Evolutionary conservation across 2,329 filamentous ascomycete genomes (phyloP), one percentile per base, ranked within the genome.

Genomic region (Knoxdaviesia capensis): DNA sequence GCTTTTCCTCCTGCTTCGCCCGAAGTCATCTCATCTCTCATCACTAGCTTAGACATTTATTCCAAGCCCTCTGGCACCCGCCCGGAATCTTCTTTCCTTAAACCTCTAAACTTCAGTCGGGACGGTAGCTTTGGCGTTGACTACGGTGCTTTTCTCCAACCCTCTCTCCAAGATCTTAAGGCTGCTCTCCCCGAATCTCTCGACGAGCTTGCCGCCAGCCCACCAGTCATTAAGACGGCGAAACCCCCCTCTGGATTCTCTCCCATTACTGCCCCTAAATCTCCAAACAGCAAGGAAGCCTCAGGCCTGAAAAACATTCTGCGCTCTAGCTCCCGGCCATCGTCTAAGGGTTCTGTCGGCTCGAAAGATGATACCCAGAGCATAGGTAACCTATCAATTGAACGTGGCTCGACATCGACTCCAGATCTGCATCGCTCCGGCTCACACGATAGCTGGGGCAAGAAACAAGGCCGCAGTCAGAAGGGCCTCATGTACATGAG

Each of bases 231-330:
- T 50, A 77, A 80, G 48, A 93, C 87, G 32, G 74, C 84, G 32
- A 87, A 87, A 56, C 80, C 78, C 6, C 82, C 82, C 1, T 84
- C 80, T 41, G 82, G 81, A 42, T 74, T 77, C 51, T 86, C 81
- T 30, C 61, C 76, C 11, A 60, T 82, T 41, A 85, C 79, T n/a
- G 71, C 77, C 0, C 68, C 68, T 45, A 69, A 66, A 36, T 20
- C 20, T 20, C 20, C 20, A 20, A 20, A 20, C 20, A 20, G 20
- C 20, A 20, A 20, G 20, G 20, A 20, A 20, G 20, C 20, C 20
- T 65, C 69, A 20, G 70, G 72, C 8, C 54, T 82, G 37, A 72
- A 68, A 51, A 72, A 69, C 36, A 68, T 81, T 36, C 61, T 82
- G 38, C 66, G 73, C 48, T 63, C 56, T 50, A 64, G 64, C 38